Conservation (phyloP, 306 rosid species). For the Trifolium dubium region DNA sequence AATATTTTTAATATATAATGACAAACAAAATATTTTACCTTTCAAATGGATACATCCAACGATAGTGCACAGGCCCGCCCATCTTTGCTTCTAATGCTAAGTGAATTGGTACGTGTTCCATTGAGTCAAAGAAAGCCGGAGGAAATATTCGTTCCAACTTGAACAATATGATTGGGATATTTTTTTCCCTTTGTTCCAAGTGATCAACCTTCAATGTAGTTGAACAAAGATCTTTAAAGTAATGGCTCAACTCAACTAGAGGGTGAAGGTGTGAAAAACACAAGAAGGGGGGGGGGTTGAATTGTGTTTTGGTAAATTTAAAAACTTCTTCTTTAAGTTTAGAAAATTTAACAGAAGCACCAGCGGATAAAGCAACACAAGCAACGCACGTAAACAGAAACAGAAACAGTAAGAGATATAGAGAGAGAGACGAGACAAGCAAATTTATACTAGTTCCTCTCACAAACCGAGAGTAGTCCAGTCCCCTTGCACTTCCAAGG, state of each 20-base stretch:
- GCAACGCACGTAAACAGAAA: no score
- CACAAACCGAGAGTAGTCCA: no score
- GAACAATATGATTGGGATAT: background rate
- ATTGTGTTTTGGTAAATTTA: no score
- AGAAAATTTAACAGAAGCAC: no score
- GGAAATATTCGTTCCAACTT: conserved; percentile 1
- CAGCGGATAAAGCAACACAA: no score
- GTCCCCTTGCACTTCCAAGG: no score
- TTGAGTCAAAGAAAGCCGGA: background rate
- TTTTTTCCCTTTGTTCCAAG: background rate
- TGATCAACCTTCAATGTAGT: background rate
- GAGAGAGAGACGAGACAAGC: no score
- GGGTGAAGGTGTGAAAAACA: no score
- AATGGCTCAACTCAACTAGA: background rate
- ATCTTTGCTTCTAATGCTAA: background rate
- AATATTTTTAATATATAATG: background rate
- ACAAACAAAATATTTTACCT: background rate
- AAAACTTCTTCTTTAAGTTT: no score
- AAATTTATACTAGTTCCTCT: no score
- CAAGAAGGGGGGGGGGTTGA: no score
- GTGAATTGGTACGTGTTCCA: background rate
- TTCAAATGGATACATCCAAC: background rate
- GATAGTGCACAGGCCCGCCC: background rate
- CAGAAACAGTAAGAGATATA: no score
- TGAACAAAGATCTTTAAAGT: conserved; percentile 12